These are phyloP conservation scores for Brassica nigra DNA, from an alignment of 345 rosid species.

Conservation along the genomic window DNA sequence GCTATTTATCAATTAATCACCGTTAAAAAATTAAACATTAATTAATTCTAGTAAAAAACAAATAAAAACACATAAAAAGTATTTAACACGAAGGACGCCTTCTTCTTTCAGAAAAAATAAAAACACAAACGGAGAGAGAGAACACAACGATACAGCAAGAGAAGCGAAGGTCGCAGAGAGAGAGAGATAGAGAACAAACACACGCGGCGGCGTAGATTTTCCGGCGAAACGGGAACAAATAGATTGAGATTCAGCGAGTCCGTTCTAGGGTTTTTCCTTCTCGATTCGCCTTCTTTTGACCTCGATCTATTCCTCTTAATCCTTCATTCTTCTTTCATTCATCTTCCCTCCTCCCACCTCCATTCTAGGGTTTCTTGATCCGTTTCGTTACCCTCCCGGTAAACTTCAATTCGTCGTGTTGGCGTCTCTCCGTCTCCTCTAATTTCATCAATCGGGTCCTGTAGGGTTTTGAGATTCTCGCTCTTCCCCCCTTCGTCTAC, in stretches of 20 bases:
- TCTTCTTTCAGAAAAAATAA: slow-evolving; percentile 55
- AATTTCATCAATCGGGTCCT: slow-evolving; percentile 21
- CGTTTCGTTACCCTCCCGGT: slow-evolving; percentile 29
- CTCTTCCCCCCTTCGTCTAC: slow-evolving; percentile 44
- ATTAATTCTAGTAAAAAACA: not conserved
- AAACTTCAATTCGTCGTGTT: slow-evolving; percentile 25
- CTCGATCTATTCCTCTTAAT: slow-evolving; percentile 48
- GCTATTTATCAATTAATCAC: not conserved
- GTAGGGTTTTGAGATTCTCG: slow-evolving; percentile 43
- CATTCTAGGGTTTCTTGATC: slow-evolving; percentile 49
- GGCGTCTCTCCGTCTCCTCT: slow-evolving; percentile 6
- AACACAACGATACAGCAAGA: slow-evolving; percentile 38
- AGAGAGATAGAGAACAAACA: not conserved
- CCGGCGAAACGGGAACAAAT: slow-evolving; percentile 35
- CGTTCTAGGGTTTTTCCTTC: slow-evolving; percentile 39
- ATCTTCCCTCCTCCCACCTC: slow-evolving; percentile 26
- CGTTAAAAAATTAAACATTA: not conserved
- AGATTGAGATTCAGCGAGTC: slow-evolving; percentile 43
- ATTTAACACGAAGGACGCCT: slow-evolving; percentile 51
- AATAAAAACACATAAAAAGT: slow-evolving; percentile 14
- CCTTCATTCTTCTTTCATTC: slow-evolving; percentile 23
- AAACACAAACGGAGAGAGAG: slow-evolving; percentile 46
- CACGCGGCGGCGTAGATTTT: slow-evolving; percentile 38
- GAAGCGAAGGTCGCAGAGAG: slow-evolving; percentile 36
- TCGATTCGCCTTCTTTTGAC: slow-evolving; percentile 32